Evolutionary conservation across 441 rosid genomes (phyloP).

Genomic region (Erodium chrysanthum): DNA sequence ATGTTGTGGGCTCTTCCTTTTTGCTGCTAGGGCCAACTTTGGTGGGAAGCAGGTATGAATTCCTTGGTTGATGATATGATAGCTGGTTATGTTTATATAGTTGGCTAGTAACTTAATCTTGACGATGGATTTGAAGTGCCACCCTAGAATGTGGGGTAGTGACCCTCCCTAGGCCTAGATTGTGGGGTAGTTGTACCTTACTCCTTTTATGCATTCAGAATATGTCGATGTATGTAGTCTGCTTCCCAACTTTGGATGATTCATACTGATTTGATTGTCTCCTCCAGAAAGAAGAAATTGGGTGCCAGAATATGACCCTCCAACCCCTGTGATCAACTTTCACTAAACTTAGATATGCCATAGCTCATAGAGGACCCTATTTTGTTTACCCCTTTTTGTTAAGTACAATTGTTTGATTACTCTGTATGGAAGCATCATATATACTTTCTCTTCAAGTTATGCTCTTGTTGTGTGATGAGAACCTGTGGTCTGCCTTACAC

Average conservation of each 20-base stretch:
- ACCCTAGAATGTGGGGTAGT: not conserved
- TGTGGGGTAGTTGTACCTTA: not conserved
- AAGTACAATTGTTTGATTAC: not conserved
- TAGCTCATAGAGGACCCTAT: not conserved
- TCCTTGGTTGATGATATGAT: not conserved
- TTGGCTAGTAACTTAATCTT: not conserved
- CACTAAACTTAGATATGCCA: not conserved
- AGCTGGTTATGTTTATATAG: not conserved
- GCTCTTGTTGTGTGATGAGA: not conserved
- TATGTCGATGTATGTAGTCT: not conserved
- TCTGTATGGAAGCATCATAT: not conserved
- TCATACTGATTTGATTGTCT: slow-evolving; percentile 3
- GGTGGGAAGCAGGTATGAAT: slow-evolving; percentile 4
- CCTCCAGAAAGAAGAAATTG: not conserved
- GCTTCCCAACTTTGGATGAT: not conserved
- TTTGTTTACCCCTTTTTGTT: not conserved
- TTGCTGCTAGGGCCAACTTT: not conserved
- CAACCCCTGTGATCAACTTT: not conserved
- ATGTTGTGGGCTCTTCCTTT: not conserved
- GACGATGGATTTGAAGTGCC: not conserved
- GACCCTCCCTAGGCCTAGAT: slow-evolving; percentile 7
- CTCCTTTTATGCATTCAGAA: not conserved
- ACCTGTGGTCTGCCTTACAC: too few relatives aligned
- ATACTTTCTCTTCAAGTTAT: not conserved
- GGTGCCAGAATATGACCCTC: slow-evolving; percentile 4